Base-by-base conservation (phyloP, 345 rosid genomes). In the Noccaea caerulescens region DNA sequence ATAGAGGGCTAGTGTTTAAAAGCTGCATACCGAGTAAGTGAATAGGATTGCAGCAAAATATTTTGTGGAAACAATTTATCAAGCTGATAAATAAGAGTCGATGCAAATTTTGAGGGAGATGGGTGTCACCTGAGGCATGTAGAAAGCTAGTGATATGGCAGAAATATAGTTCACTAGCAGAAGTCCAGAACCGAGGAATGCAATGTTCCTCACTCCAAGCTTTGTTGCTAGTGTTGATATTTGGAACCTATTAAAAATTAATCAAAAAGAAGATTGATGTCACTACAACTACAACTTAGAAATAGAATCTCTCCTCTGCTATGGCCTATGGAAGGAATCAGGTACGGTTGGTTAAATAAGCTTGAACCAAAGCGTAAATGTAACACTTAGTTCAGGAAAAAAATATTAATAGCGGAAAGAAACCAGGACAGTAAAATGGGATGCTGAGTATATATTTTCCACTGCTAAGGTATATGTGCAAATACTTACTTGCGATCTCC, bases 171-270 rank as follows among this genome's bases (percentile, higher is more conserved):
- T 93, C 71, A 91, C 79, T 68, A 91, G 84, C 76, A 91, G 78
- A 71, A 93, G 90, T 58, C 92, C 96, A 63, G 92, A 83, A 63
- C 97, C 96, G 41, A 93, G 89, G 60, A 88, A 91, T 18, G 96
- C 87, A 74, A 93, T 90, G 71, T 93, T 93, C 83, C 97, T 86
- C 60, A 93, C 94, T 76, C 96, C 98, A 74, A 91, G 96, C 80
- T 79, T 90, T 72, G 96, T 91, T 64, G 97, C 98, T 20, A 93
- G 73, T 13, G 97, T 93, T 68, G 96, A 88, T 81, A 93, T 93
- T 74, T 88, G 87, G 79, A 83, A 93, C 84, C 96, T 93, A 82
- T 76, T 72, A 39, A 55, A 37, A 47, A 58, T 77, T n/a, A 50
- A 32, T 49, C 13, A 14, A 12, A 32, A n/a, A 13, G n/a, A 33